Conservation (phyloP, 352 stramenopile genomes). For the Globisporangium spinosum region DNA sequence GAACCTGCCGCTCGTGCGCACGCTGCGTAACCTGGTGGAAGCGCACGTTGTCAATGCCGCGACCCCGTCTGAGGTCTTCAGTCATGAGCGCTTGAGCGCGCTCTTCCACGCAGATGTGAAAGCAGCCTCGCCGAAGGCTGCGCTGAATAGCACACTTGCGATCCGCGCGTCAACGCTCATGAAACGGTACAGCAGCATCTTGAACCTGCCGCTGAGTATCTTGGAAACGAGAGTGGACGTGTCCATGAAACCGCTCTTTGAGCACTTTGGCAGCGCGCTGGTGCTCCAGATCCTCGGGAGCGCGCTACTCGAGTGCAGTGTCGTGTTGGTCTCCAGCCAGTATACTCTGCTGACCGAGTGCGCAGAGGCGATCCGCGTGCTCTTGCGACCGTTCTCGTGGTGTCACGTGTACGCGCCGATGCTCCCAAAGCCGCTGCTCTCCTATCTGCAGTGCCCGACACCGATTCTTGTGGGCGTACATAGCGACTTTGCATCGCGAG, state of each 20-base stretch:
- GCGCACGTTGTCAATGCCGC: slow-evolving; percentile 34
- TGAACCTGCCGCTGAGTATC: slow-evolving; percentile 32
- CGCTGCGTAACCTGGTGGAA: slow-evolving; percentile 55
- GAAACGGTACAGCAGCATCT: slow-evolving; percentile 38
- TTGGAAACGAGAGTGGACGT: slow-evolving; percentile 62
- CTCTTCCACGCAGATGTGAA: slow-evolving; percentile 32
- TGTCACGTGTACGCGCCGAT: slow-evolving; percentile 88
- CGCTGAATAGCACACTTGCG: slow-evolving; percentile 24
- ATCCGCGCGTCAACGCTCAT: slow-evolving; percentile 31
- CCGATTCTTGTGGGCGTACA: slow-evolving; percentile 87
- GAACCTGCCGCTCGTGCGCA: slow-evolving; percentile 55
- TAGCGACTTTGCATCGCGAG: slow-evolving; percentile 53
- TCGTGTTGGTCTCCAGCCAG: slow-evolving; percentile 82
- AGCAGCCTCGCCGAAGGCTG: slow-evolving; percentile 10
- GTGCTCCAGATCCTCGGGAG: slow-evolving; percentile 76
- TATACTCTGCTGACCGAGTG: slow-evolving; percentile 81
- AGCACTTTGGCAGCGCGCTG: slow-evolving; percentile 61
- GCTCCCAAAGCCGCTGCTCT: slow-evolving; percentile 78
- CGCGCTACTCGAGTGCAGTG: slow-evolving; percentile 82
- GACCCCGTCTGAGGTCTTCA: slow-evolving; percentile 42
- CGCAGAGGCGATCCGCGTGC: slow-evolving; percentile 77
- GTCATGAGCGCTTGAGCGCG: slow-evolving; percentile 37
- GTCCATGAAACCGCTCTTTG: slow-evolving; percentile 60
- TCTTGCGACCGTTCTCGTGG: slow-evolving; percentile 87
- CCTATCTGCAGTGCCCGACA: slow-evolving; percentile 88